Conservation (phyloP, 2,329 filamentous ascomycete genomes). For the Neurospora sp. region DNA sequence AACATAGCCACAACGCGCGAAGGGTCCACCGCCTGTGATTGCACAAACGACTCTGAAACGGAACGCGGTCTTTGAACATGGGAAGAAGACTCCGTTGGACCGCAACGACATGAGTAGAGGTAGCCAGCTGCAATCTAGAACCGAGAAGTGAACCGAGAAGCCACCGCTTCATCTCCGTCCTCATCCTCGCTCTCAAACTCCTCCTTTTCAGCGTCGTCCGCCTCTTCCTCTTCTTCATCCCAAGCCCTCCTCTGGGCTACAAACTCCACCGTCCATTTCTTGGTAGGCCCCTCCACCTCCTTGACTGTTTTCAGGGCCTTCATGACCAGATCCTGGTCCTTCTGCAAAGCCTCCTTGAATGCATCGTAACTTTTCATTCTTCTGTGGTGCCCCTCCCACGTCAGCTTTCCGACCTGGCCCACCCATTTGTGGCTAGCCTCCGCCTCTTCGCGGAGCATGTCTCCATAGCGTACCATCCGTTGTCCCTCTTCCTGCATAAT, state of each 20-base stretch:
- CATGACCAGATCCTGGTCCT: accelerated
- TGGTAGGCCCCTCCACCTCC: not conserved
- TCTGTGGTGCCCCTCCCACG: not conserved
- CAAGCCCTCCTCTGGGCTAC: not conserved
- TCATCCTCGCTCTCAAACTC: not conserved
- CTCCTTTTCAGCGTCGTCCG: not conserved
- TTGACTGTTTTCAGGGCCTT: not conserved
- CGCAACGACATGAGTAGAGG: not conserved
- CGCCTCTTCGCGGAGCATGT: not conserved
- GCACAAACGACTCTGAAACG: not conserved
- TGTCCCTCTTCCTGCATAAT: not conserved
- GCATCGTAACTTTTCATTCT: not conserved
- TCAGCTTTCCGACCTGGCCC: not conserved
- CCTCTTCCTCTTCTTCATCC: not conserved
- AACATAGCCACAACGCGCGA: not conserved
- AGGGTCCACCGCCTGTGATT: not conserved
- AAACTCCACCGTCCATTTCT: not conserved
- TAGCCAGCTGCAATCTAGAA: too few relatives aligned
- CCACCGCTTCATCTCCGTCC: not conserved
- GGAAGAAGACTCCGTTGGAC: not conserved
- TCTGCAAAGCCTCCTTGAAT: not conserved
- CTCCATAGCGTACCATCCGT: accelerated
- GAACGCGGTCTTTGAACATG: not conserved
- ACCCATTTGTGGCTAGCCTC: not conserved
- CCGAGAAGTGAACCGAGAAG: not conserved